Percentiles rank a stretch among this genome's conserved stretches.
Conservation (phyloP, 208 protist species). For the Acanthamoeba triangularis region DNA sequence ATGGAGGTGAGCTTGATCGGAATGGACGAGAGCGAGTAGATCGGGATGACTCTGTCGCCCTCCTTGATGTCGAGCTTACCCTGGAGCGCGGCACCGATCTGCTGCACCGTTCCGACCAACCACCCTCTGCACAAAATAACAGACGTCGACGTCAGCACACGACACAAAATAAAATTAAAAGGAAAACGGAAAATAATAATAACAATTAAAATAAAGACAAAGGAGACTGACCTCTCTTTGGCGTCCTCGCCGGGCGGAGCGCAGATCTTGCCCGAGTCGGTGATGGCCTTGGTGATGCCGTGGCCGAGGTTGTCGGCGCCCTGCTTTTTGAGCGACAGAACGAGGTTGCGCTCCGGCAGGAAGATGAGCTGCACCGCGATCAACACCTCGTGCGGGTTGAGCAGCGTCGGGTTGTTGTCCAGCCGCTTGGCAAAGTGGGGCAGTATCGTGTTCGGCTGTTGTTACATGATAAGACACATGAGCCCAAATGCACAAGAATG, state of each 20-base stretch:
- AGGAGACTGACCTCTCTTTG: not conserved
- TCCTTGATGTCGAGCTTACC: slow-evolving; percentile 47
- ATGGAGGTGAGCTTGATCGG: slow-evolving; percentile 28
- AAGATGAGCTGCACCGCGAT: slow-evolving; percentile 29
- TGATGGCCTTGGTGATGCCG: slow-evolving; percentile 5
- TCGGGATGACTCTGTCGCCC: slow-evolving; percentile 45
- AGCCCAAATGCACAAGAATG: not conserved
- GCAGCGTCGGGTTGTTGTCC: slow-evolving; percentile 47
- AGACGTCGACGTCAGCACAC: not conserved
- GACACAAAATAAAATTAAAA: no score
- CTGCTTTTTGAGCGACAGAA: slow-evolving; percentile 11
- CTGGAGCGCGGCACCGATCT: slow-evolving; percentile 9
- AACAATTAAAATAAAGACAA: not conserved
- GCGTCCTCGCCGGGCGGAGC: slow-evolving; percentile 16
- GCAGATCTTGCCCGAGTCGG: slow-evolving; percentile 61
- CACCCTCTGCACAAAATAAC: not conserved
- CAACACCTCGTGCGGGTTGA: slow-evolving; percentile 65
- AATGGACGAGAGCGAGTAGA: slow-evolving; percentile 58
- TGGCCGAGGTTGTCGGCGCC: not conserved
- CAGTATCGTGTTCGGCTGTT: not conserved
- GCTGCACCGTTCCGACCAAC: slow-evolving; percentile 40
- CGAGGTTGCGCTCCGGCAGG: slow-evolving; percentile 15
- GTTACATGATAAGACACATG: not conserved
- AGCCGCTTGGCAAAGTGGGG: slow-evolving; percentile 44
- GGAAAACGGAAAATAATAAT: no score